phyloP scores from a whole-genome alignment of 2,329 filamentous ascomycete species.

The Gaeumannomyces tritici region DNA sequence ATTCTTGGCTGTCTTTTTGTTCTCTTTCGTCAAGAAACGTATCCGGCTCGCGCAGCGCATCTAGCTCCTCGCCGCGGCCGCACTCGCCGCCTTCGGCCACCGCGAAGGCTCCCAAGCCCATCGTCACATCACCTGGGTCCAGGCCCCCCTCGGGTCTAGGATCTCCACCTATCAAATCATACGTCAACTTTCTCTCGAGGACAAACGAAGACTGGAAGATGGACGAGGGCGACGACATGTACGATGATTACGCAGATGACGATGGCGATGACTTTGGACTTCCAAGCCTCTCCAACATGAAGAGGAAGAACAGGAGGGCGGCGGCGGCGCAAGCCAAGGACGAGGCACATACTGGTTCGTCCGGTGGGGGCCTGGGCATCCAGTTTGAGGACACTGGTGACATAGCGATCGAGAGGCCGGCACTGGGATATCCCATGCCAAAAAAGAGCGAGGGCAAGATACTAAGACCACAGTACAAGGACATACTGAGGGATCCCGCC shows the following conservation, averaged over 20 bases:
- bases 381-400: slow-evolving; percentile 69
- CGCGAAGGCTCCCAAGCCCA: slow-evolving; percentile 41
- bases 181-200: slow-evolving; percentile 72
- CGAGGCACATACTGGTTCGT: neutral
- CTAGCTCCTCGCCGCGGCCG: slow-evolving; percentile 53
- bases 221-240: slow-evolving; percentile 63
- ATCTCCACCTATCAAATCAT: slow-evolving; percentile 62
- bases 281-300: slow-evolving; percentile 86
- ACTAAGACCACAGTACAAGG: slow-evolving; percentile 91
- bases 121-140: slow-evolving; percentile 40
- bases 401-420: slow-evolving; percentile 82
- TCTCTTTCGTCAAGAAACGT: neutral
- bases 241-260: slow-evolving; percentile 71
- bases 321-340: slow-evolving; percentile 27
- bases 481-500: slow-evolving; percentile 80
- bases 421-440: slow-evolving; percentile 74
- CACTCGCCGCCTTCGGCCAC: slow-evolving; percentile 64
- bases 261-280: slow-evolving; percentile 94
- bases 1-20: slow-evolving; percentile 10
- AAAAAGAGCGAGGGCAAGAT: slow-evolving; percentile 94
- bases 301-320: slow-evolving; percentile 54
- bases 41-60: slow-evolving; percentile 31
- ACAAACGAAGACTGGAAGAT: slow-evolving; percentile 76
- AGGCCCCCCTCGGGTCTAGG: slow-evolving; percentile 32
- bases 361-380: slow-evolving; percentile 9